Conservation (phyloP, 345 rosid species). For the Tarenaya hassleriana region DNA sequence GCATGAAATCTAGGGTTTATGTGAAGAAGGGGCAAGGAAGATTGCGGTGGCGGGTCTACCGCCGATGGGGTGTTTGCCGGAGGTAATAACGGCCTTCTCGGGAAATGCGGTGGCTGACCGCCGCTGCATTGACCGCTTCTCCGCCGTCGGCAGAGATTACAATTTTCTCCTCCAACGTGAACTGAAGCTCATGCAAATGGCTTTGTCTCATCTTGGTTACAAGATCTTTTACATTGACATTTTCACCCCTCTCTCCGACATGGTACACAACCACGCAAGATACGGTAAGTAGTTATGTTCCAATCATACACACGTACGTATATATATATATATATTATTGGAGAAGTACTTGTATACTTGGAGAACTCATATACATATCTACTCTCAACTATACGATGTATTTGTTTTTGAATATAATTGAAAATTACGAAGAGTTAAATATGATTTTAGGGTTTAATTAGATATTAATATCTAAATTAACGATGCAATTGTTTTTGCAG, state of each 20-base stretch:
- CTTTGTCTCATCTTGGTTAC: slow-evolving; percentile 30
- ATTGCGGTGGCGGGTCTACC: slow-evolving; percentile 43
- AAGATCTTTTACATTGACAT: slow-evolving; percentile 38
- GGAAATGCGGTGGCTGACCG: slow-evolving; percentile 31
- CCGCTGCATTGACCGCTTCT: slow-evolving; percentile 44
- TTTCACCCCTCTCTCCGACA: slow-evolving; percentile 41
- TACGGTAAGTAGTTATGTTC: slow-evolving; percentile 30
- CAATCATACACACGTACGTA: too few relatives aligned
- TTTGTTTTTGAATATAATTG: too few relatives aligned
- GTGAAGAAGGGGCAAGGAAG: slow-evolving; percentile 56
- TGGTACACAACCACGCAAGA: slow-evolving; percentile 31
- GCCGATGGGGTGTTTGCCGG: slow-evolving; percentile 82
- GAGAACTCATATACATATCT: too few relatives aligned
- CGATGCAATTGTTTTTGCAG: slow-evolving; percentile 25
- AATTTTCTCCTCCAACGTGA: slow-evolving; percentile 47
- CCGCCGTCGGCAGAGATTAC: slow-evolving; percentile 40
- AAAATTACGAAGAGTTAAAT: too few relatives aligned
- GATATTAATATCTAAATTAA: too few relatives aligned
- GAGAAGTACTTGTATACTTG: too few relatives aligned
- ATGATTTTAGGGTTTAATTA: too few relatives aligned
- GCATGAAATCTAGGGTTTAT: slow-evolving; percentile 36
- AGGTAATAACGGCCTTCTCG: slow-evolving; percentile 54
- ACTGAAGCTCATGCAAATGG: slow-evolving; percentile 30
- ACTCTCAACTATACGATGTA: too few relatives aligned
- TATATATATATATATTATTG: too few relatives aligned